Percentiles rank a stretch among this genome's conserved stretches.
These are phyloP conservation scores for Populus euphratica DNA, from an alignment of 345 rosid genomes.

Conservation along the genomic window DNA sequence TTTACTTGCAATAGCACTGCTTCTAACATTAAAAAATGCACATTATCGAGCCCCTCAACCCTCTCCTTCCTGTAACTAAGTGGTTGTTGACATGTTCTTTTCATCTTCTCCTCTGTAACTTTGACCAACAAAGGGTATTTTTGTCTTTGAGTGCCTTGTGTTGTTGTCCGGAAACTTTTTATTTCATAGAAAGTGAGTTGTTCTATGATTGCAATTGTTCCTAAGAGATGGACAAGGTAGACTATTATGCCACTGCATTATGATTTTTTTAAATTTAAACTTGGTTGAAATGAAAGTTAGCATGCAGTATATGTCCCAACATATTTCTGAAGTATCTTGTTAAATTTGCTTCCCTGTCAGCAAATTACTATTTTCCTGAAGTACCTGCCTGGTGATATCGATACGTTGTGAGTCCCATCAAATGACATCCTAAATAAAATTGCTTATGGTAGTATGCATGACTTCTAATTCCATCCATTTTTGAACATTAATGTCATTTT, in stretches of 20 bases:
- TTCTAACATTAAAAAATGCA: too few relatives aligned
- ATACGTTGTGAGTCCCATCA: not conserved
- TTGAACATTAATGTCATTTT: not conserved
- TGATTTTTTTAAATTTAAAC: not conserved
- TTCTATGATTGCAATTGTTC: not conserved
- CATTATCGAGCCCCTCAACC: too few relatives aligned
- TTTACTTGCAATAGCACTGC: not conserved
- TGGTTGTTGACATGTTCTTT: not conserved
- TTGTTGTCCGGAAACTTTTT: not conserved
- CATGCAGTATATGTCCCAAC: not conserved
- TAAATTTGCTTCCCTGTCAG: not conserved
- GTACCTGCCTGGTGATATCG: not conserved
- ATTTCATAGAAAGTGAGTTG: too few relatives aligned
- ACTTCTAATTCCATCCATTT: not conserved
- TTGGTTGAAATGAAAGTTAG: not conserved
- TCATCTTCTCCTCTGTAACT: not conserved
- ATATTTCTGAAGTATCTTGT: not conserved
- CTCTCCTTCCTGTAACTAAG: not conserved
- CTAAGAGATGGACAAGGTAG: not conserved
- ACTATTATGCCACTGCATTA: not conserved
- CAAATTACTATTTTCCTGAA: slow-evolving; percentile 7
- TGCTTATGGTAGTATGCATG: not conserved
- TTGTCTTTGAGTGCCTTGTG: not conserved
- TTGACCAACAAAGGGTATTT: not conserved
- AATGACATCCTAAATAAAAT: not conserved